Conservation (phyloP, 2,329 filamentous ascomycete species). For the Fusarium dlaminii region DNA sequence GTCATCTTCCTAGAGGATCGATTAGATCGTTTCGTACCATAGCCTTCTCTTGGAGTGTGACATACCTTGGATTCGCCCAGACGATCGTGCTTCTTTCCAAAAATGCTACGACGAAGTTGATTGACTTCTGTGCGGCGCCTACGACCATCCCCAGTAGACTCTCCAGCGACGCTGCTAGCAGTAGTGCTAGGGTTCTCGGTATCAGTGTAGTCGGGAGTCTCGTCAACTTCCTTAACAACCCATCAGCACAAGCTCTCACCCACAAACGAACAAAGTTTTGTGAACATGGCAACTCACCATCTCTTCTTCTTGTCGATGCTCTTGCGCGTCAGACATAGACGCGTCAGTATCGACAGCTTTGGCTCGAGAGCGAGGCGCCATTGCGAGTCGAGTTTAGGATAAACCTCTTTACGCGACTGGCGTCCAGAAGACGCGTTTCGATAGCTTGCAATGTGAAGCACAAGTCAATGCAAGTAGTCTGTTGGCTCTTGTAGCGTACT, state of each 20-base stretch:
- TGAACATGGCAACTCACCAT: constrained; percentile 54
- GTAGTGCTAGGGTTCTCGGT: constrained; percentile 75
- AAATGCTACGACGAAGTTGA: constrained; percentile 88
- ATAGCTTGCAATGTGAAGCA: constrained; percentile 25
- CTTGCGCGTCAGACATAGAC: constrained; percentile 70
- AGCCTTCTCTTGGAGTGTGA: not conserved
- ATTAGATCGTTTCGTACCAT: constrained; percentile 11
- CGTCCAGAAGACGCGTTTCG: constrained; percentile 57
- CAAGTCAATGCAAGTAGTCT: constrained; percentile 6
- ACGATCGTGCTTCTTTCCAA: constrained; percentile 93
- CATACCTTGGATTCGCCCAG: constrained; percentile 90
- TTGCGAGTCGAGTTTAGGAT: constrained; percentile 48
- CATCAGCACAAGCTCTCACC: constrained; percentile 21
- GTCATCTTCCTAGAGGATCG: constrained; percentile 79
- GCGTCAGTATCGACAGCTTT: constrained; percentile 67
- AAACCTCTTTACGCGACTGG: constrained; percentile 65
- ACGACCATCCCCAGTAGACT: constrained; percentile 77
- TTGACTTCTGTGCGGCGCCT: constrained; percentile 88
- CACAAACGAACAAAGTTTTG: not conserved
- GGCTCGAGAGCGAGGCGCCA: constrained; percentile 65
- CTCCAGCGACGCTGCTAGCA: constrained; percentile 87
- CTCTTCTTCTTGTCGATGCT: constrained; percentile 55
- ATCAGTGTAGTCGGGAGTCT: constrained; percentile 73
- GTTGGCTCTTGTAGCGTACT: not conserved
- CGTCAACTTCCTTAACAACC: constrained; percentile 64